Evolutionary conservation across 2,329 filamentous ascomycete species (phyloP).

Genomic region (Pseudocercospora ulei): DNA sequence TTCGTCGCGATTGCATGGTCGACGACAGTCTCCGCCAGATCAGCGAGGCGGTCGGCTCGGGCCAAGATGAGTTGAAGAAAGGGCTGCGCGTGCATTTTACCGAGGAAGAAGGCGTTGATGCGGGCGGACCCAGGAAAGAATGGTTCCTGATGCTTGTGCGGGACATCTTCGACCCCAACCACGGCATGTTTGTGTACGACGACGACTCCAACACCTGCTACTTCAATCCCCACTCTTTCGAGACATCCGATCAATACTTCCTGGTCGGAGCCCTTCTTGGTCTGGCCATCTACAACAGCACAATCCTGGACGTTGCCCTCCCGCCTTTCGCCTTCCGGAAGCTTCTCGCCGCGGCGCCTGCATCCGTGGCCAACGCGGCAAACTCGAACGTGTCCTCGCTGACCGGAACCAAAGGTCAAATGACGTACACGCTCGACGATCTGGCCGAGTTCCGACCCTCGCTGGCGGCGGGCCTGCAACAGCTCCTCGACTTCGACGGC

Average conservation of each 20-base stretch:
- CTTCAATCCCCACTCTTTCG: constrained; percentile 83
- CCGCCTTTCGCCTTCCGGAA: constrained; percentile 87
- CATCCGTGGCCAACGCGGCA: constrained; percentile 48
- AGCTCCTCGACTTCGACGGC: constrained; percentile 72
- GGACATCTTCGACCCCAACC: constrained; percentile 82
- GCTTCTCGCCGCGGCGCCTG: constrained; percentile 66
- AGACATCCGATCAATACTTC: constrained; percentile 85
- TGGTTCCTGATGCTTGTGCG: constrained; percentile 84
- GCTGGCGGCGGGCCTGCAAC: constrained; percentile 63
- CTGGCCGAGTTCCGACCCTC: constrained; percentile 70
- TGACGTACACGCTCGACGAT: constrained; percentile 70
- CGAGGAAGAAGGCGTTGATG: constrained; percentile 85
- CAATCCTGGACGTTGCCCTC: constrained; percentile 77
- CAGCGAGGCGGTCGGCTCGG: constrained; percentile 70
- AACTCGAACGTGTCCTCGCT: constrained; percentile 37
- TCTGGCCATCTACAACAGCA: constrained; percentile 88
- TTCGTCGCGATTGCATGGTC: constrained; percentile 75
- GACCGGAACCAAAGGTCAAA: constrained; percentile 36
- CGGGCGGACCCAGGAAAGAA: constrained; percentile 80
- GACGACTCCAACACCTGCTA: constrained; percentile 86
- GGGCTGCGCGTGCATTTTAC: constrained; percentile 73
- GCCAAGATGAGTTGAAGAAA: constrained; percentile 81
- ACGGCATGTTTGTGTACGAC: constrained; percentile 87
- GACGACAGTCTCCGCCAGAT: constrained; percentile 80
- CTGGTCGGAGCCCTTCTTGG: constrained; percentile 80